phyloP scores from a whole-genome alignment of 2,329 filamentous ascomycete genomes.

The Sporothrix curviconia region DNA sequence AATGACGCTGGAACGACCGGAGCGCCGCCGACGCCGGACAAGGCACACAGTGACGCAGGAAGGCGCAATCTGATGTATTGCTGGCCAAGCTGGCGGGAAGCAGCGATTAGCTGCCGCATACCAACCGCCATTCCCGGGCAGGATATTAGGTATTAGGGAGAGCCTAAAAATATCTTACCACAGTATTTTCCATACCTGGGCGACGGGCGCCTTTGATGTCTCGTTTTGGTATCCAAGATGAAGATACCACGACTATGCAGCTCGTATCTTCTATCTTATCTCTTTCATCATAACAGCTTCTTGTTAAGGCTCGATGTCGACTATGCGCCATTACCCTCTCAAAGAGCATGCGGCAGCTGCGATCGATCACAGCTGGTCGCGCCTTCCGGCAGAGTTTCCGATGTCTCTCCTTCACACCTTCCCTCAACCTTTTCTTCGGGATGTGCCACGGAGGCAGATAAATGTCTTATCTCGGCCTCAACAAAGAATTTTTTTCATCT shows the following conservation, averaged over 20 bases:
- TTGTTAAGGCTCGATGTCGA: background rate
- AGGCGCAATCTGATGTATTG: background rate
- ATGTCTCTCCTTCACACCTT: background rate
- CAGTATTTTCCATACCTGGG: slow-evolving; percentile 1
- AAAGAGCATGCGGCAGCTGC: too few species aligned
- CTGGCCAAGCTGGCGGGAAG: background rate
- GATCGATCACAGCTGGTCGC: background rate
- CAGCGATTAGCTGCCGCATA: background rate
- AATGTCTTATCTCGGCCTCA: background rate
- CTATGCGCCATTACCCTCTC: background rate
- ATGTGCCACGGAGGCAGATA: background rate
- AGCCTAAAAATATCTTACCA: background rate
- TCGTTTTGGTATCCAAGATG: too few species aligned
- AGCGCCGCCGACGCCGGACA: background rate
- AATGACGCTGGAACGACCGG: background rate
- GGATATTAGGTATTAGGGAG: background rate
- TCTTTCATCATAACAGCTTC: background rate
- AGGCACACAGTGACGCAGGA: background rate
- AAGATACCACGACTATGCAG: too few species aligned
- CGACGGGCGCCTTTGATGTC: background rate
- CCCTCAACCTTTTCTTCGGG: background rate
- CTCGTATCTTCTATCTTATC: background rate
- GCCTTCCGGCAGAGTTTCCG: background rate
- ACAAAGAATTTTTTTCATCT: background rate
- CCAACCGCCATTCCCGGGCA: slow-evolving; percentile 6